Evolutionary conservation across 2,329 filamentous ascomycete genomes (phyloP), one percentile per base, ranked within the genome.

Genomic region (Laburnicola sp.): DNA sequence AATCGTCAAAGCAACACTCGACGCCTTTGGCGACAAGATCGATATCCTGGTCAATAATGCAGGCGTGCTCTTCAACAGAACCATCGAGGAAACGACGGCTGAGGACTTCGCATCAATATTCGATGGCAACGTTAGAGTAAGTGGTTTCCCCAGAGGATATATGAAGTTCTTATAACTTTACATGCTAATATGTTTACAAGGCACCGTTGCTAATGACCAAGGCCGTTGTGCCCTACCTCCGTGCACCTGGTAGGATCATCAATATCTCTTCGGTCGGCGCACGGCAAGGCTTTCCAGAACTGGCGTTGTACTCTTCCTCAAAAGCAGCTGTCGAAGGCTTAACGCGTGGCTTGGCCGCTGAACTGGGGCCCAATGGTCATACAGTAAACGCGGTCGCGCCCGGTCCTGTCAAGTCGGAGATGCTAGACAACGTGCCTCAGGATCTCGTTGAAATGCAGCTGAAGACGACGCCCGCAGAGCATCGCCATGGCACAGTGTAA

Each of bases 301-400:
- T 81, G 2, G 73, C 77, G 1, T 64, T 83, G 2, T 86, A 86
- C 64, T 76, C 76, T 40, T 78, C 80, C 0, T 80, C 78, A 3
- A 86, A 86, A 62, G 82, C 81, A 0, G 84, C 82, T 4, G 64
- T 86, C 11, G 83, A 87, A 64, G 81, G 78, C 0, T 65, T 86
- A 48, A 86, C 84, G 7, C 73, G 83, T 5, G 78, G 75, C 38
- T 82, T 82, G 77, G 84, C 85, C 0, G 74, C 75, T 0, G 84
- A 87, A 67, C 70, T 86, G 6, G 83, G 83, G 0, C 63, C 54
- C 3, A 69, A 77, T 50, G 82, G 83, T 0, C 81, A 81, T 51
- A 86, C 83, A 0, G 83, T 85, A 25, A 87, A 87, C 57, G 75
- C 77, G 0, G 79, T 87, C 2, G 79, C 79, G 21, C 82, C 83